These are phyloP conservation scores for Anisodus tanguticus DNA, from an alignment of 257 asterid species.

Conservation along the genomic window DNA sequence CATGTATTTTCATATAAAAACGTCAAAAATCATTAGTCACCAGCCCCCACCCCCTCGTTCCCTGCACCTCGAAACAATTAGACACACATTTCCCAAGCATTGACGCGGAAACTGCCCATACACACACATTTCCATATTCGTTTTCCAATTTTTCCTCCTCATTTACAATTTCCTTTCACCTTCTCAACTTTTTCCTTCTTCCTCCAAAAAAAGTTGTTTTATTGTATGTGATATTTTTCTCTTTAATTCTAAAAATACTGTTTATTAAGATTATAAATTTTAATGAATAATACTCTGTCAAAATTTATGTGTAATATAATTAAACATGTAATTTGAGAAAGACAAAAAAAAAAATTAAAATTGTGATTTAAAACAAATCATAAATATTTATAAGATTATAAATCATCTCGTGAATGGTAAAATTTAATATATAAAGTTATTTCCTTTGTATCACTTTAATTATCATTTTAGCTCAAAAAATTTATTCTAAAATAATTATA, in stretches of 20 bases:
- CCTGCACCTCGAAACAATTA: neutral
- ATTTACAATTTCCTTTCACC: slow-evolving; percentile 27
- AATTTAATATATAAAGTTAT: no score
- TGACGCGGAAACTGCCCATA: neutral
- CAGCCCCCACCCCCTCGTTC: neutral
- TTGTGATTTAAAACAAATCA: neutral
- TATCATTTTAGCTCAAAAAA: no score
- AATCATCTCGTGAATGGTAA: neutral
- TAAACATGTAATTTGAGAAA: neutral
- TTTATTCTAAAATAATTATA: no score
- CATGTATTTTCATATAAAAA: neutral
- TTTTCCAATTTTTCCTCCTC: neutral
- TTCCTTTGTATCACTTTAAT: no score
- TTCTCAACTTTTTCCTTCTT: slow-evolving; percentile 20
- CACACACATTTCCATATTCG: no score
- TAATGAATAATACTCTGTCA: neutral
- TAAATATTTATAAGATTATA: neutral
- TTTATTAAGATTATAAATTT: neutral
- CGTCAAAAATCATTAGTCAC: neutral
- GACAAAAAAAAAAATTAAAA: neutral
- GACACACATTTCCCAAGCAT: neutral
- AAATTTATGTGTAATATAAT: neutral
- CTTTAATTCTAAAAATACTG: neutral
- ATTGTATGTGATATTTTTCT: neutral
- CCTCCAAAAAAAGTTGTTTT: neutral